Evolutionary conservation across 495 filamentous ascomycete species (phyloP), one percentile per base, ranked within the genome.

Genomic region (Podospora appendiculata): DNA sequence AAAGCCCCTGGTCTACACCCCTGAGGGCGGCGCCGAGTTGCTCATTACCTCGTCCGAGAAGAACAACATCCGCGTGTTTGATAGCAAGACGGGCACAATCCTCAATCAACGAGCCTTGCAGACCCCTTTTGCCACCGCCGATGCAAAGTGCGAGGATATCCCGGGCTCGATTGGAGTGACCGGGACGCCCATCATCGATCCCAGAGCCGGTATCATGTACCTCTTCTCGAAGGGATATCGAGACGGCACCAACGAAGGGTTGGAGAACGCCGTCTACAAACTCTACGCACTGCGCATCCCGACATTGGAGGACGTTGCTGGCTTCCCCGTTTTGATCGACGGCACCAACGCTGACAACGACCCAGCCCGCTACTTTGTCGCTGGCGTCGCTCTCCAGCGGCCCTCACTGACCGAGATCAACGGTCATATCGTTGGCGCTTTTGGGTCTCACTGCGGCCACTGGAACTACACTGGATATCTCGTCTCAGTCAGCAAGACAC

Each of bases 391-490:
- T 40, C 58, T 73, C 9, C 70, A 75, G 57, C 60, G 71, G 32
- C 69, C 72, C 1, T 56, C 65, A n/a, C 46, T 74, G 25, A 57
- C 55, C 2, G 42, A 63, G 43, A 50, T 68, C 1, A 58, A 56
- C 42, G 53, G 52, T n/a, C 45, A 57, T 18, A 56, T 74, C 7
- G 60, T 68, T 44, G 68, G 59, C 11, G 70, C 47, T 3, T 76
- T 74, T 52, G 72, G 64, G 33, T 64, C 67, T 13, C 72, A 74
- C 53, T 76, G 72, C 46, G 72, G 70, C 47, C 48, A 62, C 1
- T 76, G 65, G 55, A 76, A 76, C 50, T 76, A 70, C 51, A 74
- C 72, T 8, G 71, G 72, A 6, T 61, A 61, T 53, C 46, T 73
- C 9, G 41, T 72, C 34, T 59, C 64, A 9, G 53, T 71, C 14